Percentiles rank a stretch among this genome's conserved stretches.
Conservation (phyloP, 1,284 basidiomycete genomes). For the Leccinum huronense region DNA sequence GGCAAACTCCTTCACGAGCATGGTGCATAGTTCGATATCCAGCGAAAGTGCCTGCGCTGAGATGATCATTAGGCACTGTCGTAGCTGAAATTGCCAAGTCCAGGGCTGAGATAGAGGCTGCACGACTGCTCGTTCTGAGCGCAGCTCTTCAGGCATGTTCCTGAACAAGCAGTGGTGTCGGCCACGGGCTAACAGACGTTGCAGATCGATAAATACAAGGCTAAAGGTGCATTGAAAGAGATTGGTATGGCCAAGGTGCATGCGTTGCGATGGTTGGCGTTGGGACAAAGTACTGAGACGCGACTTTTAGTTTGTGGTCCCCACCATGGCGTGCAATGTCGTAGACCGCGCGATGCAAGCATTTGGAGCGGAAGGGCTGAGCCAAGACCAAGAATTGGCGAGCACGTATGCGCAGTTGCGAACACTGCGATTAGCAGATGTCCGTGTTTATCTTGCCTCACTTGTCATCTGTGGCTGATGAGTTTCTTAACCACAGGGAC, state of each 20-base stretch:
- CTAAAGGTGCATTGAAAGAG: conserved; percentile 95
- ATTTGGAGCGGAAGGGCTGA: conserved; percentile 93
- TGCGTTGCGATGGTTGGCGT: not conserved
- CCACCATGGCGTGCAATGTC: conserved; percentile 82
- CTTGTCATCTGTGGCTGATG: conserved; percentile 9
- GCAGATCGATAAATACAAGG: conserved; percentile 84
- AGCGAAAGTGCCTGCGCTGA: conserved; percentile 5
- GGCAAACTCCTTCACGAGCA: conserved; percentile 91
- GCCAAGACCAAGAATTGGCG: conserved; percentile 86
- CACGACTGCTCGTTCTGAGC: conserved; percentile 84
- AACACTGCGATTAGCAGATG: conserved; percentile 89
- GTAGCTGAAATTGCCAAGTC: conserved; percentile 89
- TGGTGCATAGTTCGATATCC: conserved; percentile 47
- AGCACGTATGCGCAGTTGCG: conserved; percentile 76
- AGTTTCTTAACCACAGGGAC: conserved; percentile 54
- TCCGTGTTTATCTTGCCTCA: conserved; percentile 40
- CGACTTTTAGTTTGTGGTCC: conserved; percentile 77
- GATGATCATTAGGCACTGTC: conserved; percentile 64
- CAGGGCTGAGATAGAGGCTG: conserved; percentile 89
- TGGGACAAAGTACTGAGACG: conserved; percentile 10
- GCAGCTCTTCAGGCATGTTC: conserved; percentile 79
- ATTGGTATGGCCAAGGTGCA: conserved; percentile 93
- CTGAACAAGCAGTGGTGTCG: conserved; percentile 1
- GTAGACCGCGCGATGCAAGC: conserved; percentile 94
- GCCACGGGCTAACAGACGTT: conserved; percentile 11